Base-by-base conservation (phyloP, 345 rosid genomes). In the Arabidopsis thaliana region DNA sequence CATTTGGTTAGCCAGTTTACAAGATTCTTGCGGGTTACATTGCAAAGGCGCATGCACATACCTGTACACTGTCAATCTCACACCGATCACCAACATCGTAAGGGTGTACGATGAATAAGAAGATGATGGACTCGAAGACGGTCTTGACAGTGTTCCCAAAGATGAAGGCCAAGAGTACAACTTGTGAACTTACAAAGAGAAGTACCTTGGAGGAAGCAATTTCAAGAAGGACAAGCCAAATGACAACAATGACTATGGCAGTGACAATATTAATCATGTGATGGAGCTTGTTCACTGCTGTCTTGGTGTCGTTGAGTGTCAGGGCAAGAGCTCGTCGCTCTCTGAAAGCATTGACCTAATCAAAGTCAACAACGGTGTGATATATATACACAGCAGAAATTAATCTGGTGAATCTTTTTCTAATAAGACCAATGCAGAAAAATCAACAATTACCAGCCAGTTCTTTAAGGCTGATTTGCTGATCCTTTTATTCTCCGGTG, bases 141-240 rank as follows among this genome's bases (percentile, higher is more conserved):
- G 90, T 90, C 85, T 87, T 95, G 83, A 92, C 90, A 0, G 96
- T 92, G 61, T 95, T 95, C 55, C 99, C 99, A 55, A 95, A 95
- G 50, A 95, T 80, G 75, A 95, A 95, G 63, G 93, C 91, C 16
- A 82, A 88, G 16, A 95, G 88, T 32, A 95, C 80, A 41, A 92
- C 79, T 78, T 95, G 97, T 3, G 98, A 95, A 65, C 93, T 87
- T 8, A 88, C 57, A 72, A 92, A 71, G 37, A 85, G 75, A 10
- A 95, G 78, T 56, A 90, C 82, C 34, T 80, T 81, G 83, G 93
- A 82, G 7, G 97, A 81, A 9, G 99, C 97, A 4, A 92, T 90
- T 69, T 80, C 85, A 6, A 95, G 88, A 23, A 95, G 81, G 61
- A 89, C 74, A 28, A 95, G 91, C 85, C 86, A 92, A 80, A 92